These are phyloP conservation scores for Isabelozyma pseudorhagii DNA, from an alignment of 805 yeast genomes.

Conservation along the genomic window DNA sequence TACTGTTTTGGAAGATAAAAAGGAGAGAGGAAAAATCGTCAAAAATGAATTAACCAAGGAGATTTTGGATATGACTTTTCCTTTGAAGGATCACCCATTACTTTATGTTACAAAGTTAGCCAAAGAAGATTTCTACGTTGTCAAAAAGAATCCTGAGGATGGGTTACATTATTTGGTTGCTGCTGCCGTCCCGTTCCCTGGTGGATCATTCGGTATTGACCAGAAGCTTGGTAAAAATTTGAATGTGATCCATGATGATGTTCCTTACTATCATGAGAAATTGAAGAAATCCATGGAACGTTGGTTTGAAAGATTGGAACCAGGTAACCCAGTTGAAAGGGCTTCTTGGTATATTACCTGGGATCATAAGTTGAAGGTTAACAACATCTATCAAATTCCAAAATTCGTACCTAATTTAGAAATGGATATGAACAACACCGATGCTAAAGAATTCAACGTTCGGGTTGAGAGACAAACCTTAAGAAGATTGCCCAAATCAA, in stretches of 20 bases:
- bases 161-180: conserved; percentile 64
- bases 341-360: conserved; percentile 75
- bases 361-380: conserved; percentile 62
- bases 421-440: conserved; percentile 27
- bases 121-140: conserved; percentile 72
- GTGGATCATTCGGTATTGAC: conserved; percentile 66
- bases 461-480: conserved; percentile 74
- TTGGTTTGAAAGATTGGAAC: conserved; percentile 64
- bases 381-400: conserved; percentile 55
- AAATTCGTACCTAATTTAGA: conserved; percentile 35
- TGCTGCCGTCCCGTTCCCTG: conserved; percentile 78
- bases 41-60: conserved; percentile 64
- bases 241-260: conserved; percentile 64
- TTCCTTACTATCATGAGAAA: conserved; percentile 67
- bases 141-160: conserved; percentile 49
- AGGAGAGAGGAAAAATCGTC: conserved; percentile 49
- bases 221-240: conserved; percentile 58
- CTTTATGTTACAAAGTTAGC: conserved; percentile 64
- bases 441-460: conserved; percentile 57
- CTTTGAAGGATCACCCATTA: conserved; percentile 63
- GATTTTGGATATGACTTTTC: conserved; percentile 54
- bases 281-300: conserved; percentile 68
- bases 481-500: conserved; percentile 60
- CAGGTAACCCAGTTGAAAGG: conserved; percentile 63
- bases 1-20: conserved; percentile 37